Conservation (phyloP, 805 yeast genomes). For the Zygotorulaspora danielsina region DNA sequence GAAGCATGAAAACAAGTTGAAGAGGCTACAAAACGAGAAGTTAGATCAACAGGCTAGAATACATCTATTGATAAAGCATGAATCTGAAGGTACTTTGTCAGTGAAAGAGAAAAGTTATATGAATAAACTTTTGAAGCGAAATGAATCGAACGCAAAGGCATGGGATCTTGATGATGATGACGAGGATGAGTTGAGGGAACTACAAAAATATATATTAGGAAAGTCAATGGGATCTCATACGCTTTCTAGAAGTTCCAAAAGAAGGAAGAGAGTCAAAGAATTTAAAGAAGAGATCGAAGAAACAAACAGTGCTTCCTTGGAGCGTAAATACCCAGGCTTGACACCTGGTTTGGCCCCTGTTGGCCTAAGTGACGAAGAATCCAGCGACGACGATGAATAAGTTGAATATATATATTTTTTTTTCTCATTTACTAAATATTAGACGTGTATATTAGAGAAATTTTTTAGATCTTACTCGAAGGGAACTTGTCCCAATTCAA, state of each 20-base stretch:
- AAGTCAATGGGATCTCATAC: conserved; percentile 40
- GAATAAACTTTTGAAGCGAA: conserved; percentile 36
- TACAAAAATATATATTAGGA: conserved; percentile 42
- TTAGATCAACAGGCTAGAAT: conserved; percentile 35
- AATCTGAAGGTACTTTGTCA: conserved; percentile 31
- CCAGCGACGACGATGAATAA: conserved; percentile 32
- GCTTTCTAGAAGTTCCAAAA: conserved; percentile 34
- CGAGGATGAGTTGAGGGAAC: conserved; percentile 39
- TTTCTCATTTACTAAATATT: too few species aligned
- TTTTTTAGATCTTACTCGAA: conserved; percentile 26
- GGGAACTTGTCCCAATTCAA: conserved; percentile 46
- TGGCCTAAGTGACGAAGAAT: conserved; percentile 55
- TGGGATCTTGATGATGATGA: conserved; percentile 40
- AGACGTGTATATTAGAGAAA: conserved; percentile 4
- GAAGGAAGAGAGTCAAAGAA: conserved; percentile 29
- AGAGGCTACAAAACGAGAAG: conserved; percentile 17
- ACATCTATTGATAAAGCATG: conserved; percentile 35
- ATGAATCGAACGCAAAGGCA: conserved; percentile 38
- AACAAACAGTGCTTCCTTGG: conserved; percentile 17
- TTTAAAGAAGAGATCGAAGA: conserved; percentile 26
- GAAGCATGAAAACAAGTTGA: conserved; percentile 28
- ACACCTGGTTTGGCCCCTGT: conserved; percentile 88
- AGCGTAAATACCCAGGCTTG: conserved; percentile 50
- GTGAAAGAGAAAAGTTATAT: conserved; percentile 36
- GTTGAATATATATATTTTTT: conserved; percentile 2